Conservation (phyloP, 139 green algal species). For the Nannochloris sp. region DNA sequence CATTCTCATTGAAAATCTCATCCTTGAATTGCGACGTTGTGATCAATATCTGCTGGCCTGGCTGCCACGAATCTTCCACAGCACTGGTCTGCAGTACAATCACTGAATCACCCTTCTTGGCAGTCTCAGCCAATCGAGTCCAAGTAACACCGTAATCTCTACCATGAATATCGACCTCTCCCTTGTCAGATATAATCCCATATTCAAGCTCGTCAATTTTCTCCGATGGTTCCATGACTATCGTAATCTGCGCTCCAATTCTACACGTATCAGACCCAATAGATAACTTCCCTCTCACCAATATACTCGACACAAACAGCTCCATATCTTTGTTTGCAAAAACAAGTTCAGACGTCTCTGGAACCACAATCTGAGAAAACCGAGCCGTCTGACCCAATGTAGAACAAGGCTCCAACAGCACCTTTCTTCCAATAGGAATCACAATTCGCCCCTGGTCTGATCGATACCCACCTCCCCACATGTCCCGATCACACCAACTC, state of each 20-base stretch:
- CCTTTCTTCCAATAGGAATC: not conserved
- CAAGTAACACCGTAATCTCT: not conserved
- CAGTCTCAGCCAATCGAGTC: not conserved
- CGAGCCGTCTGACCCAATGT: not conserved
- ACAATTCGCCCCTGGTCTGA: not conserved
- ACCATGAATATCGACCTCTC: conserved; percentile 2
- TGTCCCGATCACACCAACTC: not conserved
- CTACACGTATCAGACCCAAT: not conserved
- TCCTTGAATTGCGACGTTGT: not conserved
- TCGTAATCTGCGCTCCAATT: not conserved
- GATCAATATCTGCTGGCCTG: not conserved
- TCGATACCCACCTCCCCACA: not conserved
- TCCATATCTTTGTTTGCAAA: conserved; percentile 1
- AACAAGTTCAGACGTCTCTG: not conserved
- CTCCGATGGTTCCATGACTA: not conserved
- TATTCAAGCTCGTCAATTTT: not conserved
- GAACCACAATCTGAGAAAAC: not conserved
- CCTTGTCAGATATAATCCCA: not conserved
- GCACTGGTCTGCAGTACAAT: not conserved
- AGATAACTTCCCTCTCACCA: not conserved
- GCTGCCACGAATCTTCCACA: not conserved
- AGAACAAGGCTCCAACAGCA: not conserved
- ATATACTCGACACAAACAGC: not conserved
- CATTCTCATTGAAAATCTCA: not conserved
- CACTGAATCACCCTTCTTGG: not conserved